Evolutionary conservation across 352 stramenopile species (phyloP).

Genomic region (Phytophthora sp.): DNA sequence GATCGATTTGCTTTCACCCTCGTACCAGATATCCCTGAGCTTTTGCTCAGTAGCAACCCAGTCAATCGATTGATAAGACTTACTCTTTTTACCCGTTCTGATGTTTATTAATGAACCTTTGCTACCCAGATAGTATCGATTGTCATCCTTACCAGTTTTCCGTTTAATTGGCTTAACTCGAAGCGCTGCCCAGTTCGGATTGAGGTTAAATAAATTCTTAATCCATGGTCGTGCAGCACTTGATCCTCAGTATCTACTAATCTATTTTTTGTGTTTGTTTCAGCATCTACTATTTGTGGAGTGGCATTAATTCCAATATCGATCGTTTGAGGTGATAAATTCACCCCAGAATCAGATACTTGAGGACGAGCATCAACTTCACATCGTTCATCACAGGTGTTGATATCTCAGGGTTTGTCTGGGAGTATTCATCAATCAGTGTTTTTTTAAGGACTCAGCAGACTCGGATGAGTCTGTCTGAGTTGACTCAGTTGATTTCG

Average conservation of each 20-base stretch:
- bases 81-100: neutral
- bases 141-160: constrained; percentile 10
- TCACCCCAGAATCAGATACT: too few species aligned
- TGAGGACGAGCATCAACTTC: too few species aligned
- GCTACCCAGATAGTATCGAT: constrained; percentile 5
- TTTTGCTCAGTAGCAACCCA: constrained; percentile 19
- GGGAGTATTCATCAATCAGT: too few species aligned
- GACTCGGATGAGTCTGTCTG: too few species aligned
- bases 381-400: too few species aligned
- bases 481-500: too few species aligned
- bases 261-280: too few species aligned
- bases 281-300: too few species aligned
- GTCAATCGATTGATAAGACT: constrained; percentile 11
- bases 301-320: too few species aligned
- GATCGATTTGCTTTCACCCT: constrained; percentile 20
- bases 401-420: too few species aligned
- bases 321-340: too few species aligned
- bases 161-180: neutral
- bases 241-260: constrained; percentile 20
- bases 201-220: constrained; percentile 13
- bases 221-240: constrained; percentile 14
- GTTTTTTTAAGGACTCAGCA: neutral
- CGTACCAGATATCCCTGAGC: constrained; percentile 8
- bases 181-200: constrained; percentile 8
- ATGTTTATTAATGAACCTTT: neutral